Evolutionary conservation across 1,284 basidiomycete species (phyloP).

Genomic region (Ceratobasidium papillatum): DNA sequence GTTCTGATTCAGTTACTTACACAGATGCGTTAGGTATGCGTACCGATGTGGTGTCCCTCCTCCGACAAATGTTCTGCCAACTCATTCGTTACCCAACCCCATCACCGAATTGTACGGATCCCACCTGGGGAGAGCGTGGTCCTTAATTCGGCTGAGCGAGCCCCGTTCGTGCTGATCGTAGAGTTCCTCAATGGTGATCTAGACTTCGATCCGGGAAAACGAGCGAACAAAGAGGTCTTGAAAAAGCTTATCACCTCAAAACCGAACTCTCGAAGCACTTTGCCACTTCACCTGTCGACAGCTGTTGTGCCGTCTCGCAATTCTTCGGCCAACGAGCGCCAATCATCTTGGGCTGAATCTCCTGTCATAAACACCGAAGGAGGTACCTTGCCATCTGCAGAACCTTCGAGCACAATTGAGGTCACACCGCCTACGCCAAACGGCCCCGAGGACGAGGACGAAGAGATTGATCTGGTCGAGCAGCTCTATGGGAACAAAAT

Average conservation of each 20-base stretch:
- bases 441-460: conserved; percentile 62
- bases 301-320: conserved; percentile 5
- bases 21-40: conserved; percentile 73
- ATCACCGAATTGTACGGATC: conserved; percentile 96
- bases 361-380: conserved; percentile 8
- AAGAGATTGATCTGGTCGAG: conserved; percentile 94
- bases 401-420: conserved; percentile 24
- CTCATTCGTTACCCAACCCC: conserved; percentile 63
- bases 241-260: conserved; percentile 85
- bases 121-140: conserved; percentile 98
- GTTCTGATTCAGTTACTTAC: neutral
- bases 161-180: conserved; percentile 92
- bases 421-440: conserved; percentile 40
- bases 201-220: conserved; percentile 88
- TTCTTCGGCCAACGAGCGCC: conserved; percentile 5
- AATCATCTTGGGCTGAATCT: conserved; percentile 27
- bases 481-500: conserved; percentile 86
- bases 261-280: conserved; percentile 51
- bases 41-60: conserved; percentile 94
- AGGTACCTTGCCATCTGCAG: conserved; percentile 10
- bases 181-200: conserved; percentile 93
- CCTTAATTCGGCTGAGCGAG: conserved; percentile 96
- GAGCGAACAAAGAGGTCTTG: conserved; percentile 86
- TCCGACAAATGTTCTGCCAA: conserved; percentile 62
- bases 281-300: conserved; percentile 15